Conservation (phyloP, 257 asterid species). For the Solanum paucissectum region DNA sequence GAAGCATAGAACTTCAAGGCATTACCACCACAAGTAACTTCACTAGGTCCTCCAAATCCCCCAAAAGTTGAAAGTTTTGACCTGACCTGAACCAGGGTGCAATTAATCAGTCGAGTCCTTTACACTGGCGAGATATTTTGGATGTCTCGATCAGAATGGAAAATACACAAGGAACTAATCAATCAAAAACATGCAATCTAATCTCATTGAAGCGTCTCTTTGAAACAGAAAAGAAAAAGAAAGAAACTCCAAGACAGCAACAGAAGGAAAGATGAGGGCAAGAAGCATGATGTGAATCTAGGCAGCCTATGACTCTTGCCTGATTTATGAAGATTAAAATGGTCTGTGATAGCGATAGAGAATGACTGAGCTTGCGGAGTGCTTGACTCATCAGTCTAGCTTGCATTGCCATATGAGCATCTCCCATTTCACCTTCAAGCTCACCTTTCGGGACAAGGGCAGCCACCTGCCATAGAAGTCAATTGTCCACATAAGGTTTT, state of each 20-base stretch:
- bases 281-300: neutral
- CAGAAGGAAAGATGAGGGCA: neutral
- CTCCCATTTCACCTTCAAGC: conserved; percentile 99
- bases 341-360: conserved; percentile 84
- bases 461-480: conserved; percentile 59
- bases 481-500: neutral
- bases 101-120: conserved; percentile 4
- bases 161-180: neutral
- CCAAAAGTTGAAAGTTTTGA: conserved; percentile 69
- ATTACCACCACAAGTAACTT: conserved; percentile 99
- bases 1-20: conserved; percentile 98
- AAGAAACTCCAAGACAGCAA: neutral
- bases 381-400: conserved; percentile 99
- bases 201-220: neutral
- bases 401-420: conserved; percentile 99
- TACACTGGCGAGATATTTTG: neutral
- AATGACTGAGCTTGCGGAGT: conserved; percentile 91
- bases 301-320: conserved; percentile 23
- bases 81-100: conserved; percentile 44
- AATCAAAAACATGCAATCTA: neutral
- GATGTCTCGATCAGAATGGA: neutral
- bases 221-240: neutral
- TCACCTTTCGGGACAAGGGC: conserved; percentile 95
- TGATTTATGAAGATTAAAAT: conserved; percentile 83
- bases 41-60: conserved; percentile 80